Conservation (phyloP, 768 basidiomycete species). For the Russula virescens region DNA sequence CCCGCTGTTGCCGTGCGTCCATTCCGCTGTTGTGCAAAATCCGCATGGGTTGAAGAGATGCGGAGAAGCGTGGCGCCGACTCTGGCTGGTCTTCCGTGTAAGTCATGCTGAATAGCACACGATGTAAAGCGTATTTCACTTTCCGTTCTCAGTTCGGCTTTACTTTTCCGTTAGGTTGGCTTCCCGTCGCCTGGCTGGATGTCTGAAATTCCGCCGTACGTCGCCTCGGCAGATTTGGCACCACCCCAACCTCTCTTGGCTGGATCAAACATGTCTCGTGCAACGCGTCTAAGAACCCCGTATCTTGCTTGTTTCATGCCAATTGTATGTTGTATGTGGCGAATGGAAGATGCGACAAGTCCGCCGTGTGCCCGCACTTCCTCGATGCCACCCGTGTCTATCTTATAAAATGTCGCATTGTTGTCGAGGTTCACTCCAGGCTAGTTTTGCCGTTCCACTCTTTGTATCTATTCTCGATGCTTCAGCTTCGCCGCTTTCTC, state of each 20-base stretch:
- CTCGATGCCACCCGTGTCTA: background rate
- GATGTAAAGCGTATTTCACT: no score
- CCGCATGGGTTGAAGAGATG: background rate
- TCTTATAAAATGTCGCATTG: constrained; percentile 4
- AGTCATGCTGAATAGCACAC: no score
- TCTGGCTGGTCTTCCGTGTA: no score
- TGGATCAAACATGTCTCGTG: no score
- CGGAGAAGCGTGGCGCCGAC: background rate
- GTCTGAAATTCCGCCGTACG: background rate
- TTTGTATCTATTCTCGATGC: background rate
- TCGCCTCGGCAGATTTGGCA: background rate
- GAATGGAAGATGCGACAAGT: background rate
- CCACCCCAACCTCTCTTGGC: no score
- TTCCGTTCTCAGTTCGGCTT: no score
- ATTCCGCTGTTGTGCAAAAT: background rate
- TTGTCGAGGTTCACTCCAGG: background rate
- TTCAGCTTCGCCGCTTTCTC: constrained; percentile 1
- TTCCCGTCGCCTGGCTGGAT: background rate
- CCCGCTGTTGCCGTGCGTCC: no score
- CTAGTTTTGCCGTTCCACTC: constrained; percentile 2
- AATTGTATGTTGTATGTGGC: background rate
- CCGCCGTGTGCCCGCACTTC: background rate
- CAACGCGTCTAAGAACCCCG: background rate
- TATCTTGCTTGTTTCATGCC: background rate
- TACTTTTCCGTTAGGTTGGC: no score